These are phyloP conservation scores for Crepidotus variabilis DNA, from an alignment of 768 basidiomycete species.

Conservation along the genomic window DNA sequence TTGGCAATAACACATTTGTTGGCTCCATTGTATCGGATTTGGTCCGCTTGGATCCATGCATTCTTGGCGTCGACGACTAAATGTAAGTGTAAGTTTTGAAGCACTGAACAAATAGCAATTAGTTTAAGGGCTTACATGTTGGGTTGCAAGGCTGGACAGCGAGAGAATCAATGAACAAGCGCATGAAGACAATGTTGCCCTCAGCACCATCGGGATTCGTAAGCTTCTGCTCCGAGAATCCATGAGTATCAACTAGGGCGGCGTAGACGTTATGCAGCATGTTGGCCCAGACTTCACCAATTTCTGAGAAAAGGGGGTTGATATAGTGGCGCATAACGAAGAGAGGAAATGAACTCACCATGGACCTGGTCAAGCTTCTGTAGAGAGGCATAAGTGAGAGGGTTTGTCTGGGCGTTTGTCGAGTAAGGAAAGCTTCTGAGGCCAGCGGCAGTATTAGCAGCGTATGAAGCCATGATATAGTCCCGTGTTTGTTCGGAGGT, in stretches of 20 bases:
- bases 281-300: slow-evolving; percentile 58
- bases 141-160: slow-evolving; percentile 47
- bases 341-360: slow-evolving; percentile 22
- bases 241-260: slow-evolving; percentile 31
- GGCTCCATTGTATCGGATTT: slow-evolving; percentile 39
- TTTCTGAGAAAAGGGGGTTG: slow-evolving; percentile 23
- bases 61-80: slow-evolving; percentile 44
- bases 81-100: background rate
- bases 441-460: slow-evolving; percentile 42
- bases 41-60: slow-evolving; percentile 51
- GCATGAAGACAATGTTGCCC: slow-evolving; percentile 52
- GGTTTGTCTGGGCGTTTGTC: slow-evolving; percentile 39
- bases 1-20: slow-evolving; percentile 42
- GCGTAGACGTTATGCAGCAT: slow-evolving; percentile 41
- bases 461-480: slow-evolving; percentile 45
- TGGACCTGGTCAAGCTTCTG: slow-evolving; percentile 40
- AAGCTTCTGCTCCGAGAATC: slow-evolving; percentile 32
- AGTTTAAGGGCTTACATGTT: slow-evolving; percentile 32
- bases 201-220: slow-evolving; percentile 35
- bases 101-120: background rate
- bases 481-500: slow-evolving; percentile 31
- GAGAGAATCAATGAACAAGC: slow-evolving; percentile 49
- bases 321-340: background rate
- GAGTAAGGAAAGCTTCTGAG: slow-evolving; percentile 58
- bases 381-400: slow-evolving; percentile 38